These are phyloP conservation scores for Fusarium musae DNA, from an alignment of 2,329 filamentous ascomycete genomes.

Conservation along the genomic window DNA sequence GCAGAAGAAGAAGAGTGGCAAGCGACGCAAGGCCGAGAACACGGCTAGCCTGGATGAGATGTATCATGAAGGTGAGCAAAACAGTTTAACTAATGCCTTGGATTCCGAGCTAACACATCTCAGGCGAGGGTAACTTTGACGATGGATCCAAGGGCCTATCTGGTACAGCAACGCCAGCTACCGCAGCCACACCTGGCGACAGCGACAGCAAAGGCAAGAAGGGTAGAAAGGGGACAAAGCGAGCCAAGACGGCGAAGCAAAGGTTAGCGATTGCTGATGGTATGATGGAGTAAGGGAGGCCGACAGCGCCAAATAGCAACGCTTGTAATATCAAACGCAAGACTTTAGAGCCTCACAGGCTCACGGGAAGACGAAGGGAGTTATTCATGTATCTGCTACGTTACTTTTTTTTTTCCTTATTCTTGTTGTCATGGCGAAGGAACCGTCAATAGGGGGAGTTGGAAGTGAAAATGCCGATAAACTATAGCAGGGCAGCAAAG, in stretches of 20 bases:
- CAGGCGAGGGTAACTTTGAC: constrained; percentile 97
- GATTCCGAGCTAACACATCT: constrained; percentile 39
- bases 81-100: background rate
- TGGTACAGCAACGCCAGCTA: constrained; percentile 78
- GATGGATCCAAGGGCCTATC: constrained; percentile 75
- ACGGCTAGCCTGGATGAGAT: constrained; percentile 87
- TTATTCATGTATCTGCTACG: constrained; percentile 28
- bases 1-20: constrained; percentile 69
- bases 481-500: constrained; percentile 24
- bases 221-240: constrained; percentile 65
- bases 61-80: constrained; percentile 94
- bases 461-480: constrained; percentile 37
- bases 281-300: constrained; percentile 47
- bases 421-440: constrained; percentile 17
- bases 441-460: constrained; percentile 32
- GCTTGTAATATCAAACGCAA: constrained; percentile 40
- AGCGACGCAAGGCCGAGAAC: constrained; percentile 65
- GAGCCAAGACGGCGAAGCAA: constrained; percentile 75
- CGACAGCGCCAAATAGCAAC: constrained; percentile 4
- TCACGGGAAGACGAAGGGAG: constrained; percentile 33
- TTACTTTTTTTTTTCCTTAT: constrained; percentile 6
- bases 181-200: constrained; percentile 83
- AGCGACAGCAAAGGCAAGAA: constrained; percentile 63
- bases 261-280: constrained; percentile 75
- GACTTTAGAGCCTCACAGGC: constrained; percentile 21